Conservation (phyloP, 1,284 basidiomycete genomes). For the Schizophyllum amplum region DNA sequence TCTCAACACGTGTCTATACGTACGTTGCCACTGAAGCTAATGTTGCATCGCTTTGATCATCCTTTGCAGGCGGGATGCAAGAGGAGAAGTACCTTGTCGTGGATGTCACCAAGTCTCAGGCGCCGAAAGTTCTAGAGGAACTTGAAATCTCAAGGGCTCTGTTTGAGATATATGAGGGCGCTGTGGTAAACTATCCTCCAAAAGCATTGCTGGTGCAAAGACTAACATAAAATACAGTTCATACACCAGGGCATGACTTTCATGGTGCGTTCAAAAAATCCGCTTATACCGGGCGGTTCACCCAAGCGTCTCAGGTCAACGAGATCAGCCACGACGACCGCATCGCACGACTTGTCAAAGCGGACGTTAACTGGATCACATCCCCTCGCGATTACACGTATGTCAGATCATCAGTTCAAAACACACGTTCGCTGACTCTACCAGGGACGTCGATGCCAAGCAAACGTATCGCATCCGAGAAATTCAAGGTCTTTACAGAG, state of each 20-base stretch:
- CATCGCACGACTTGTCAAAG: conserved; percentile 60
- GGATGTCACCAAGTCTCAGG: conserved; percentile 44
- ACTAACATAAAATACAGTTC: conserved; percentile 37
- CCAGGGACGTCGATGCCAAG: conserved; percentile 70
- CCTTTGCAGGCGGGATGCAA: conserved; percentile 44
- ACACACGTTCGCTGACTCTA: background rate
- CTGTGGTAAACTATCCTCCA: conserved; percentile 45
- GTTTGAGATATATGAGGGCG: conserved; percentile 82
- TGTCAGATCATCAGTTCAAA: conserved; percentile 15
- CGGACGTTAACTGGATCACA: conserved; percentile 82
- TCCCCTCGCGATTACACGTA: conserved; percentile 72
- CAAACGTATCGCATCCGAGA: conserved; percentile 74
- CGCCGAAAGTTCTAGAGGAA: conserved; percentile 64
- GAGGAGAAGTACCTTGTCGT: conserved; percentile 78
- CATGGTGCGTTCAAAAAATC: conserved; percentile 40
- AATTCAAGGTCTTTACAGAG: conserved; percentile 50
- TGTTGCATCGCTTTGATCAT: conserved; percentile 4
- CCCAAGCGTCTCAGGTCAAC: too few relatives aligned
- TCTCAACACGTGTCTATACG: conserved; percentile 70
- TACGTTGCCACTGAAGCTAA: conserved; percentile 15
- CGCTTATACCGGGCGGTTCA: too few relatives aligned
- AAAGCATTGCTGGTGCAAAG: background rate
- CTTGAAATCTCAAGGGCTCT: conserved; percentile 81
- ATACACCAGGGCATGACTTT: conserved; percentile 78
- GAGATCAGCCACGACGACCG: conserved; percentile 79